These are phyloP conservation scores for Candida krabiensis DNA, from an alignment of 805 yeast species.

Conservation along the genomic window DNA sequence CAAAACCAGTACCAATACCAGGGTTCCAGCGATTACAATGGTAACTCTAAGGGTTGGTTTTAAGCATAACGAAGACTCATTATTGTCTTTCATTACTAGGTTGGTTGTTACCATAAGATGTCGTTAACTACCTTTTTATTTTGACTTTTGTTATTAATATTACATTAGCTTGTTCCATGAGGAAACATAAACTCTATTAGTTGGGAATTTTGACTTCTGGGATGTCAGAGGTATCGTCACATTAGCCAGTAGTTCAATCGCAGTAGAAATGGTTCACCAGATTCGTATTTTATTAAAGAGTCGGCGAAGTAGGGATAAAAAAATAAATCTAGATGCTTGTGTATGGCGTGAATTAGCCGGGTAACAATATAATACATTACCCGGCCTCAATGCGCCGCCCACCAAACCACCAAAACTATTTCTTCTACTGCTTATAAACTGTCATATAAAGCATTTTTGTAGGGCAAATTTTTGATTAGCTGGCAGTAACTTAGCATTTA, in stretches of 20 bases:
- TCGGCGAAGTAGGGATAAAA: no score
- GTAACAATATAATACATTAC: constrained; percentile 2
- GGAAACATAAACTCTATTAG: no score
- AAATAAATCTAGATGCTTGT: no score
- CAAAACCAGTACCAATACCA: constrained; percentile 26
- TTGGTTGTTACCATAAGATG: background rate
- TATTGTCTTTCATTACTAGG: no score
- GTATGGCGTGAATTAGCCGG: background rate
- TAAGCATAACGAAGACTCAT: constrained; percentile 2
- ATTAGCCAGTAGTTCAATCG: no score
- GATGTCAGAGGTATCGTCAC: no score
- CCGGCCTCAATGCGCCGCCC: constrained; percentile 6
- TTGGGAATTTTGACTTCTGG: no score
- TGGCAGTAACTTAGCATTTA: constrained; percentile 4
- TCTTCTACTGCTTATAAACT: constrained; percentile 5
- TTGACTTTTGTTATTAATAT: constrained; percentile 5
- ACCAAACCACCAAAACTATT: constrained; percentile 7
- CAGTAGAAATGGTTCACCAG: no score
- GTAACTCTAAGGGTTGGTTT: constrained; percentile 27
- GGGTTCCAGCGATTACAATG: constrained; percentile 21
- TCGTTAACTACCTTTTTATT: constrained; percentile 2
- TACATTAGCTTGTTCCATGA: constrained; percentile 6
- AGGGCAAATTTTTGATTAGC: constrained; percentile 6
- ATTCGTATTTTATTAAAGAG: no score
- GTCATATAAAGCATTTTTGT: constrained; percentile 11